A percentile compares a stretch with the other conserved stretches of the same genome.
phyloP scores from a whole-genome alignment of 306 rosid genomes.

The Malus sieversii region DNA sequence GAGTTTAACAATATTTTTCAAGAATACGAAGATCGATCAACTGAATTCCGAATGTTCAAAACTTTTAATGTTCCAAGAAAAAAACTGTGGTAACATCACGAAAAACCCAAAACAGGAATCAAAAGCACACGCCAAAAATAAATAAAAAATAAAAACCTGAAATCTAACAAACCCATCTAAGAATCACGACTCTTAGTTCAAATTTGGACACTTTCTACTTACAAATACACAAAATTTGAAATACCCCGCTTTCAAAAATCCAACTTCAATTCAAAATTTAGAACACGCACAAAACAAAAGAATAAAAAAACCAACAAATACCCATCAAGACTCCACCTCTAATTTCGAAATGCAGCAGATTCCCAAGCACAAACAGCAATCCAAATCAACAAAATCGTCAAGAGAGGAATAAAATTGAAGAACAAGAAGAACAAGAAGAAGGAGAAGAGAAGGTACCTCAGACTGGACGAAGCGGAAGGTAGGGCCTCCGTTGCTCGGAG shows the following conservation, averaged over 20 bases:
- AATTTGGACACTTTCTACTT: neutral
- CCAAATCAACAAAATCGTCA: neutral
- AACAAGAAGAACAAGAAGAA: neutral
- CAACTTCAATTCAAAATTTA: neutral
- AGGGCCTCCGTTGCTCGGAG: constrained; percentile 93
- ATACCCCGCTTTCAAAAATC: neutral
- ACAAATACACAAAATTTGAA: neutral
- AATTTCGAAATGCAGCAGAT: neutral
- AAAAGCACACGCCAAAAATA: neutral
- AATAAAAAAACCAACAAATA: neutral
- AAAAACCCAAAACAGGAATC: neutral
- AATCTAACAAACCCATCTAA: neutral
- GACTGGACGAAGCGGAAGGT: constrained; percentile 76
- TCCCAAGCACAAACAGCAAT: neutral
- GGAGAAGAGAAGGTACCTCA: constrained; percentile 46
- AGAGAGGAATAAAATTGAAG: neutral
- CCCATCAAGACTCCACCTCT: neutral
- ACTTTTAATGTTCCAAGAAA: neutral
- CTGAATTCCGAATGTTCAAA: neutral
- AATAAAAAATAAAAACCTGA: neutral
- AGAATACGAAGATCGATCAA: neutral
- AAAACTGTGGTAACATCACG: neutral
- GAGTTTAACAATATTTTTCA: neutral
- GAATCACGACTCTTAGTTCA: neutral
- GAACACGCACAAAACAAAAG: neutral